phyloP scores from a whole-genome alignment of 768 basidiomycete species.

The Amanita subjunquillea region DNA sequence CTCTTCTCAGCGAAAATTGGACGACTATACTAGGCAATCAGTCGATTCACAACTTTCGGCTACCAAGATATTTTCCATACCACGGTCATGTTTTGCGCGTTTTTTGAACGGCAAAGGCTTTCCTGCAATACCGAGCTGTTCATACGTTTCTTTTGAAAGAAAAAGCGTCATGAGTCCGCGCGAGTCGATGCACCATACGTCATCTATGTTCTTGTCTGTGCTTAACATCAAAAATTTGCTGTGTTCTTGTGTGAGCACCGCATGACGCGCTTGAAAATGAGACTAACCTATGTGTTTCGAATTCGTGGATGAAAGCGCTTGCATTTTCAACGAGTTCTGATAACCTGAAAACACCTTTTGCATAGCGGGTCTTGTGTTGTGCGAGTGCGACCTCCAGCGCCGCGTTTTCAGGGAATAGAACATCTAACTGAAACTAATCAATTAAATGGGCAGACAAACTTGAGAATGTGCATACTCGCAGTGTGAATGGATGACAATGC shows the following conservation, averaged over 20 bases:
- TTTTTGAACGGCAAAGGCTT: slow-evolving; percentile 45
- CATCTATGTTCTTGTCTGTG: slow-evolving; percentile 25
- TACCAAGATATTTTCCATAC: slow-evolving; percentile 22
- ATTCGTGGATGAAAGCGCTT: slow-evolving; percentile 16
- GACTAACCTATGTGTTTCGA: slow-evolving; percentile 18
- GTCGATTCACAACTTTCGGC: not conserved
- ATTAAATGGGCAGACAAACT: not conserved
- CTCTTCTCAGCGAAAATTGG: slow-evolving; percentile 30
- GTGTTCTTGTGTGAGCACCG: not conserved
- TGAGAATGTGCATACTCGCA: slow-evolving; percentile 29
- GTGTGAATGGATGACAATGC: slow-evolving; percentile 38
- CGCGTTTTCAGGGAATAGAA: slow-evolving; percentile 42
- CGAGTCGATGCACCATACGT: slow-evolving; percentile 63
- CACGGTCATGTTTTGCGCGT: slow-evolving; percentile 32
- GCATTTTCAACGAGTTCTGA: slow-evolving; percentile 18
- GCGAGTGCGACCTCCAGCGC: slow-evolving; percentile 28
- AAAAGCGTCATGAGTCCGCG: slow-evolving; percentile 50
- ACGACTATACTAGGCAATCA: slow-evolving; percentile 29
- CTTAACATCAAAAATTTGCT: slow-evolving; percentile 31
- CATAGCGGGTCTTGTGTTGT: slow-evolving; percentile 1
- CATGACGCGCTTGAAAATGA: not conserved
- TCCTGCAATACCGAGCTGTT: slow-evolving; percentile 52
- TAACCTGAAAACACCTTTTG: slow-evolving; percentile 1
- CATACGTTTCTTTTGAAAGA: slow-evolving; percentile 47
- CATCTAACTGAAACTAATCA: slow-evolving; percentile 37